phyloP scores from a whole-genome alignment of 345 rosid genomes.

The Dipteronia dyeriana region DNA sequence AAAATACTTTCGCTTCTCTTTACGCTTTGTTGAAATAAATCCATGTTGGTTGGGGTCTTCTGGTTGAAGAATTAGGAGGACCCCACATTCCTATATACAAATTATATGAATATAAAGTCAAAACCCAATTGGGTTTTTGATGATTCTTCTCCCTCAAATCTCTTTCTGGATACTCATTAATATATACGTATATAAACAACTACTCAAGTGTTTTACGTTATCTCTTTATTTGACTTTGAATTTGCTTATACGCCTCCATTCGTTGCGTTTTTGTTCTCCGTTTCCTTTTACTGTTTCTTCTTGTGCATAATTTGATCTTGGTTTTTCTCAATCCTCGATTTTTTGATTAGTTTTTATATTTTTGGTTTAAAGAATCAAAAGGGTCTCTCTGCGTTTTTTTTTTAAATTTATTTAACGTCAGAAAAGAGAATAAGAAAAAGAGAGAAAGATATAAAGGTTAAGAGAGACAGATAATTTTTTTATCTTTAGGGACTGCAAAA shows the following conservation, averaged over 20 bases:
- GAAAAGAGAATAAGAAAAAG: constrained; percentile 11
- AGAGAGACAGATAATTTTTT: constrained; percentile 13
- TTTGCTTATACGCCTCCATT: constrained; percentile 41
- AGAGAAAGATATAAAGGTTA: constrained; percentile 18
- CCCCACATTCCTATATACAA: constrained; percentile 9
- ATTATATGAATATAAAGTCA: constrained; percentile 10
- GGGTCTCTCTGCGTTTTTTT: constrained; percentile 29
- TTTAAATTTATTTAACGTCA: constrained; percentile 1
- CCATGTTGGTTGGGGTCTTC: constrained; percentile 14
- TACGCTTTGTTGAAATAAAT: constrained; percentile 16
- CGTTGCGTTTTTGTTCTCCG: constrained; percentile 30
- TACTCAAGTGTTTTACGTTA: background rate
- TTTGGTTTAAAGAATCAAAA: constrained; percentile 21
- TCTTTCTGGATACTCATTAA: constrained; percentile 20
- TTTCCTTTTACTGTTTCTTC: constrained; percentile 9
- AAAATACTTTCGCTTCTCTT: background rate
- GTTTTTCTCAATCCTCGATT: background rate
- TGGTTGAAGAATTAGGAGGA: constrained; percentile 18
- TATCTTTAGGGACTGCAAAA: constrained; percentile 17
- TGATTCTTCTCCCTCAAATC: constrained; percentile 28
- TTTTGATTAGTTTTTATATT: background rate
- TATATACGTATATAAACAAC: background rate
- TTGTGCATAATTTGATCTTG: background rate
- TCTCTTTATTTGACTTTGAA: constrained; percentile 42
- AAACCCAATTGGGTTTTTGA: constrained; percentile 30